Evolutionary conservation across 805 yeast genomes (phyloP).

Genomic region (Komagataella pastoris): DNA sequence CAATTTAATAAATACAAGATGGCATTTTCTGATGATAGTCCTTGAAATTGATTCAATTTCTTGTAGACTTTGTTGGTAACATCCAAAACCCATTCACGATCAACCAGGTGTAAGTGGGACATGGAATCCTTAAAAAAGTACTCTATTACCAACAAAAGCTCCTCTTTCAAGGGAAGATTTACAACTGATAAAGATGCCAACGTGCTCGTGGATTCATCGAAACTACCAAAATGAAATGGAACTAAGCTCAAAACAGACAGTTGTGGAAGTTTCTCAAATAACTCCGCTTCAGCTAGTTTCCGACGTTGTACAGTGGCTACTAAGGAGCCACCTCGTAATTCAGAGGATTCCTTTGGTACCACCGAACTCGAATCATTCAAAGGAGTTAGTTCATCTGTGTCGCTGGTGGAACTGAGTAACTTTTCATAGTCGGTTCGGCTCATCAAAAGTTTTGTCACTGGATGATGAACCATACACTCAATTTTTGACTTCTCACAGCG

Average conservation of each 20-base stretch:
- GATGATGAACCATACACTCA: conserved; percentile 10
- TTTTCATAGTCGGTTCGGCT: background rate
- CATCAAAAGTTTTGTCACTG: conserved; percentile 6
- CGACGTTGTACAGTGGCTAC: background rate
- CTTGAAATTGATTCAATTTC: background rate
- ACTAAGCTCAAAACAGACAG: background rate
- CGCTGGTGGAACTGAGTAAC: background rate
- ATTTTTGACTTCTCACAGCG: conserved; percentile 8
- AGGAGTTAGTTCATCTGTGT: background rate
- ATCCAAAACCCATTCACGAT: background rate
- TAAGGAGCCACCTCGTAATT: background rate
- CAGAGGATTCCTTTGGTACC: background rate
- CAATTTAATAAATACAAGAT: background rate
- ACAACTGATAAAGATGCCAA: background rate
- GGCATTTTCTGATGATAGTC: background rate
- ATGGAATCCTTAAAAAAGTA: background rate
- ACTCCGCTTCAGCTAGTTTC: background rate
- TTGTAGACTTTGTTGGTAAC: background rate
- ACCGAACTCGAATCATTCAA: background rate
- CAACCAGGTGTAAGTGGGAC: background rate
- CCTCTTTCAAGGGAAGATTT: background rate
- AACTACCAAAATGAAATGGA: background rate
- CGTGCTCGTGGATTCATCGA: background rate
- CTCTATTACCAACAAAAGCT: background rate
- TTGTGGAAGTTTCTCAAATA: background rate